These are phyloP conservation scores for Sporothrix luriei DNA, from an alignment of 2,329 filamentous ascomycete species.

Conservation along the genomic window DNA sequence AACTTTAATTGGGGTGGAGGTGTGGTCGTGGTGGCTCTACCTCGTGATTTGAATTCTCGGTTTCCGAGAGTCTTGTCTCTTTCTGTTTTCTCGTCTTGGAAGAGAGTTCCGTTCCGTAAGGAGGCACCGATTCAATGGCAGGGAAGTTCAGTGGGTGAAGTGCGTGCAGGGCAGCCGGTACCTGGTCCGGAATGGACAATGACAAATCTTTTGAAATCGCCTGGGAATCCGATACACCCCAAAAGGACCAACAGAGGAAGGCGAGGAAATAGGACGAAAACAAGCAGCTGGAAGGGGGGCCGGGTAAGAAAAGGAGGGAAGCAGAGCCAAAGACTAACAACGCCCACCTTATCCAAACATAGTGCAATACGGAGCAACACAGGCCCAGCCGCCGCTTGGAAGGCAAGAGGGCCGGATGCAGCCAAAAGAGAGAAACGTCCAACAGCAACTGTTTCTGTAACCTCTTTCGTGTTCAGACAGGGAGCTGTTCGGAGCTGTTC, in stretches of 20 bases:
- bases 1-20: background rate
- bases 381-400: background rate
- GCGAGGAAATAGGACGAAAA: background rate
- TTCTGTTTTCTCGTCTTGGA: background rate
- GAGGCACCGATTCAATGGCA: background rate
- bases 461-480: background rate
- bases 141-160: background rate
- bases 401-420: background rate
- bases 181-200: constrained; percentile 29
- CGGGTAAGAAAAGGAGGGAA: background rate
- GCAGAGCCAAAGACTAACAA: background rate
- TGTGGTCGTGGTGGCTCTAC: background rate
- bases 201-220: constrained; percentile 32
- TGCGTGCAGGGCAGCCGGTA: constrained; percentile 9
- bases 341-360: background rate
- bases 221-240: background rate
- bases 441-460: background rate
- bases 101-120: background rate
- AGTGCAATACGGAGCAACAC: constrained; percentile 8
- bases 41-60: background rate
- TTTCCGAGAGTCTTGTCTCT: background rate
- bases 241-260: constrained; percentile 1
- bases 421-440: background rate
- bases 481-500: background rate
- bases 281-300: background rate